A percentile compares a stretch with the other conserved stretches of the same genome.
These are phyloP conservation scores for Phalaenopsis equestris DNA, from an alignment of 106 monocot species.

Conservation along the genomic window DNA sequence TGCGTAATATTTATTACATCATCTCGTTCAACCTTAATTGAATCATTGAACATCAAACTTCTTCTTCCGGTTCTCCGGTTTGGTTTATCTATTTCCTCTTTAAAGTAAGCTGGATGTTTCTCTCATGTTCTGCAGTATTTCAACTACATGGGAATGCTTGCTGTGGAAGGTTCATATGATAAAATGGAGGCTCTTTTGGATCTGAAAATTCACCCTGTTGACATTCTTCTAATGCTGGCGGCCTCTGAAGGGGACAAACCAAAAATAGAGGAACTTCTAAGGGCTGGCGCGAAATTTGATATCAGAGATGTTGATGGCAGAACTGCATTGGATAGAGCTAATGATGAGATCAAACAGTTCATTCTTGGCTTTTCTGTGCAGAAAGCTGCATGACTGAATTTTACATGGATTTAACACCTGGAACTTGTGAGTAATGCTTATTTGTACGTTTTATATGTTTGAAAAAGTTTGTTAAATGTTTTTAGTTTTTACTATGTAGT, in stretches of 20 bases:
- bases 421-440: background rate
- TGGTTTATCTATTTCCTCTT: too few species aligned
- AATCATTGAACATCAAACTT: too few species aligned
- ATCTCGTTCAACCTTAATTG: too few species aligned
- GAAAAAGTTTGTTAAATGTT: background rate
- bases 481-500: background rate
- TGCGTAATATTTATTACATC: too few species aligned
- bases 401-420: background rate
- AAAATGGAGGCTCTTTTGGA: constrained; percentile 48
- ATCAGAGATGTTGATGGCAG: constrained; percentile 58
- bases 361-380: constrained; percentile 42
- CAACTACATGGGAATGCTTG: constrained; percentile 64
- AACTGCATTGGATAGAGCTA: constrained; percentile 54
- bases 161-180: constrained; percentile 23
- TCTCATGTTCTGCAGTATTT: constrained; percentile 51
- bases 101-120: too few species aligned
- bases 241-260: constrained; percentile 73
- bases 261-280: constrained; percentile 76
- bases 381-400: constrained; percentile 23
- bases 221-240: constrained; percentile 82
- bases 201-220: constrained; percentile 73
- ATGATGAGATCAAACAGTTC: constrained; percentile 52
- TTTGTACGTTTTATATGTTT: background rate
- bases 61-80: too few species aligned
- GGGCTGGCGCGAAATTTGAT: constrained; percentile 65